These are phyloP conservation scores for Glutinoglossum americanum DNA, from an alignment of 495 filamentous ascomycete species.

Conservation along the genomic window DNA sequence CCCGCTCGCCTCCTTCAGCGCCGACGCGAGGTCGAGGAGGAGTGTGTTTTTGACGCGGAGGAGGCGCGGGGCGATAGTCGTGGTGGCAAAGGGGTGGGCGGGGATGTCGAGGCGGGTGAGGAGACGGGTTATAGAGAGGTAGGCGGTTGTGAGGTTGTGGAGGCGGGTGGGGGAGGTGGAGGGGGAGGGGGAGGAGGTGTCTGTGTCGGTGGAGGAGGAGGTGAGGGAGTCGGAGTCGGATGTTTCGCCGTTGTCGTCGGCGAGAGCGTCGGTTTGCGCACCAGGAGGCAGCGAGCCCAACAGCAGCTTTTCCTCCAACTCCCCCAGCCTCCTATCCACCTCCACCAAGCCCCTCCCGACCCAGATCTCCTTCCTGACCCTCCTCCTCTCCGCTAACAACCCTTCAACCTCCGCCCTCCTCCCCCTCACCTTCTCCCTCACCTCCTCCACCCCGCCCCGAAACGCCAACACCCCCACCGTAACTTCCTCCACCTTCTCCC, in stretches of 20 bases:
- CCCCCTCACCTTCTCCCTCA: conserved; percentile 31
- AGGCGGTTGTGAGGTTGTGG: conserved; percentile 35
- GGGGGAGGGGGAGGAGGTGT: background rate
- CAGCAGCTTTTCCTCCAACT: conserved; percentile 55
- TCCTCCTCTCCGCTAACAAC: conserved; percentile 32
- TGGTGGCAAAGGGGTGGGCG: conserved; percentile 41
- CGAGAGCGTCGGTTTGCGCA: conserved; percentile 22
- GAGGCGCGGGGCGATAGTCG: conserved; percentile 30
- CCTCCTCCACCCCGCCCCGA: conserved; percentile 45
- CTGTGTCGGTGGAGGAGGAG: background rate
- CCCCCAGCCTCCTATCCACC: conserved; percentile 43
- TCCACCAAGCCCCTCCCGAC: conserved; percentile 47
- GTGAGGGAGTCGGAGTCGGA: conserved; percentile 12
- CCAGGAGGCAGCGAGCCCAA: conserved; percentile 21
- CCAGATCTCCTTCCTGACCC: conserved; percentile 27
- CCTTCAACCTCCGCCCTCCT: conserved; percentile 29
- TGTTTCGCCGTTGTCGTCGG: conserved; percentile 26
- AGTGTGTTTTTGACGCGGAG: conserved; percentile 50
- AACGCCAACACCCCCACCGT: conserved; percentile 74
- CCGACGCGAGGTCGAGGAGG: conserved; percentile 59
- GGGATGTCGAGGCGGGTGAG: conserved; percentile 26
- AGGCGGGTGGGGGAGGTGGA: conserved; percentile 20
- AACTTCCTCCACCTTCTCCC: conserved; percentile 80
- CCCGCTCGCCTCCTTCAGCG: conserved; percentile 39
- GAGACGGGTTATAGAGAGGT: conserved; percentile 29